Percentiles rank a stretch among this genome's conserved stretches.
Conservation (phyloP, 2,329 filamentous ascomycete species). For the Drechslera avenae region DNA sequence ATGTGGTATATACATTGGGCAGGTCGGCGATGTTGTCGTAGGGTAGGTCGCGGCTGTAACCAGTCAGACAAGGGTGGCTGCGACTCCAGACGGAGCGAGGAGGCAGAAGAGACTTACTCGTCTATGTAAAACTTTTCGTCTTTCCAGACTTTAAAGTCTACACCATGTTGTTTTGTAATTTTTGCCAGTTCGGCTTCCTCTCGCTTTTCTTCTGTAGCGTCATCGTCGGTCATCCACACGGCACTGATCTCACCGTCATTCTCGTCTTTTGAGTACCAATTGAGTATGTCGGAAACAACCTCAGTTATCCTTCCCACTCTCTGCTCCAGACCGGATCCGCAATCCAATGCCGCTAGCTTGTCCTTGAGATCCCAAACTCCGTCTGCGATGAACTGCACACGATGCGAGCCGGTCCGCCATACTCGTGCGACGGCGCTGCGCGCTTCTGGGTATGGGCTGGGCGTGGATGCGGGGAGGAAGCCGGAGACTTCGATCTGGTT, state of each 20-base stretch:
- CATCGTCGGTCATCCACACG: constrained; percentile 76
- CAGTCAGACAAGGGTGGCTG: constrained; percentile 9
- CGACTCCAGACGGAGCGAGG: background rate
- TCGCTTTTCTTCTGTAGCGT: constrained; percentile 69
- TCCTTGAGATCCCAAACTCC: constrained; percentile 74
- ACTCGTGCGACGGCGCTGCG: constrained; percentile 68
- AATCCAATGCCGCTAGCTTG: constrained; percentile 63
- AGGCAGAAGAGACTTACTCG: constrained; percentile 63
- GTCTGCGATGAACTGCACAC: constrained; percentile 73
- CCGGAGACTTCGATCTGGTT: constrained; percentile 77
- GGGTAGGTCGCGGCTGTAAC: constrained; percentile 67
- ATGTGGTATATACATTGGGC: constrained; percentile 76
- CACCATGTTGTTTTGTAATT: constrained; percentile 58
- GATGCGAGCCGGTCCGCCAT: constrained; percentile 75
- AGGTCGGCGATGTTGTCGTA: constrained; percentile 63
- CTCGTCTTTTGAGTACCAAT: constrained; percentile 45
- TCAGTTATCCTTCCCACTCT: constrained; percentile 67
- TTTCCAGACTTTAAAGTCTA: constrained; percentile 68
- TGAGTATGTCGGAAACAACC: constrained; percentile 63
- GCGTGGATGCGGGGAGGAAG: constrained; percentile 60
- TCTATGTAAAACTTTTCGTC: constrained; percentile 83
- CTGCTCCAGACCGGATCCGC: constrained; percentile 61
- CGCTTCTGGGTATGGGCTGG: constrained; percentile 69
- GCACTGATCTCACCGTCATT: constrained; percentile 59
- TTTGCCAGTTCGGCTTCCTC: constrained; percentile 65